Percentiles rank a stretch among this genome's conserved stretches.
These are phyloP conservation scores for Fusarium pseudocircinatum DNA, from an alignment of 2,329 filamentous ascomycete species.

Conservation along the genomic window DNA sequence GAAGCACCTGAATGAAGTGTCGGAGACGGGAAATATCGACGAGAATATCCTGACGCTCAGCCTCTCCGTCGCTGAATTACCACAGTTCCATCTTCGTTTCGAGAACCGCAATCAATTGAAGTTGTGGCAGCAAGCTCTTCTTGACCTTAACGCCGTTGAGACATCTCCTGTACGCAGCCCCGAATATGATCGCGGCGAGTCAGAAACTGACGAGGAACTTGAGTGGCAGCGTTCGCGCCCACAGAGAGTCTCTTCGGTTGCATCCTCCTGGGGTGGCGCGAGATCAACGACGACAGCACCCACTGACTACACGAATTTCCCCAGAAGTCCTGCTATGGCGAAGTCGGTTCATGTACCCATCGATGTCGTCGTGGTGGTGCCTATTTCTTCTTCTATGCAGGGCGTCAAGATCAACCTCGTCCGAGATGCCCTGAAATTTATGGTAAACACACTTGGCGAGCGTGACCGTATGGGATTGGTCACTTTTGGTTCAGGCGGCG, in stretches of 20 bases:
- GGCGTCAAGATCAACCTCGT: constrained; percentile 98
- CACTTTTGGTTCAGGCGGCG: constrained; percentile 93
- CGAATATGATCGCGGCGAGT: constrained; percentile 84
- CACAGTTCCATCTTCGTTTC: constrained; percentile 93
- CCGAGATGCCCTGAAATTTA: constrained; percentile 89
- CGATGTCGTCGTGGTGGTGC: constrained; percentile 95
- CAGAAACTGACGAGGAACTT: constrained; percentile 83
- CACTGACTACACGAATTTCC: constrained; percentile 87
- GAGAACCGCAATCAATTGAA: constrained; percentile 85
- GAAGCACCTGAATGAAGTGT: constrained; percentile 92
- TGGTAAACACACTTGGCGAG: constrained; percentile 89
- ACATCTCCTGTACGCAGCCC: constrained; percentile 70
- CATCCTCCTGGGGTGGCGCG: constrained; percentile 82
- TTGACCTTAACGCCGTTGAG: constrained; percentile 82
- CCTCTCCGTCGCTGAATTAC: constrained; percentile 89
- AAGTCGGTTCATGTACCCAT: constrained; percentile 84
- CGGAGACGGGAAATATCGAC: constrained; percentile 74
- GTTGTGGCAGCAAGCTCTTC: constrained; percentile 86
- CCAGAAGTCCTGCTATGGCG: constrained; percentile 54
- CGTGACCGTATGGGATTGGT: constrained; percentile 96
- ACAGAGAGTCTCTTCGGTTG: constrained; percentile 82
- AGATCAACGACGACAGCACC: constrained; percentile 88
- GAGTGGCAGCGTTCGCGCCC: constrained; percentile 76
- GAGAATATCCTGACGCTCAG: constrained; percentile 88
- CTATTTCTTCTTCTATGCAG: constrained; percentile 98